These are phyloP conservation scores for Fraxinus pennsylvanica DNA, from an alignment of 257 asterid genomes.

Conservation along the genomic window DNA sequence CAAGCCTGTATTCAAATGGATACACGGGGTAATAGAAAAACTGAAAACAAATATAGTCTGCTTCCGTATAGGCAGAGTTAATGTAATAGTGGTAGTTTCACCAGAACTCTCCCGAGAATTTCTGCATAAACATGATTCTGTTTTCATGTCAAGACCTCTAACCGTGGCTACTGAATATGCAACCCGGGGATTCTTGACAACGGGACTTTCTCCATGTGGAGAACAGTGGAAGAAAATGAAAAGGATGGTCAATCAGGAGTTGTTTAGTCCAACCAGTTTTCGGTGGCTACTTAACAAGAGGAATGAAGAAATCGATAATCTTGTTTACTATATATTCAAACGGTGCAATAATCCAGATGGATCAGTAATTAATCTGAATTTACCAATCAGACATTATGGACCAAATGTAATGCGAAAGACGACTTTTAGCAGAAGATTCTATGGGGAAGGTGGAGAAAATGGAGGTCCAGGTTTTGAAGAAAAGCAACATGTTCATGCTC, in stretches of 20 bases:
- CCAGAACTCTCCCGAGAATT: not conserved
- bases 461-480: constrained; percentile 9
- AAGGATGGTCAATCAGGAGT: constrained; percentile 3
- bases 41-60: not conserved
- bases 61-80: not conserved
- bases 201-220: not conserved
- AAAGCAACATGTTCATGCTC: constrained; percentile 3
- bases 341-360: not conserved
- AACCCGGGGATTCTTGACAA: constrained; percentile 13
- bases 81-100: not conserved
- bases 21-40: not conserved
- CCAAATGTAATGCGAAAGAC: constrained; percentile 18
- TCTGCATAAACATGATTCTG: not conserved
- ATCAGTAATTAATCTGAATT: not conserved
- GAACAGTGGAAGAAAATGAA: constrained; percentile 28
- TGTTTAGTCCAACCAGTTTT: not conserved
- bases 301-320: constrained; percentile 21
- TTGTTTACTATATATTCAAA: constrained; percentile 1
- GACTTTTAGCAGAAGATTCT: not conserved
- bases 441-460: not conserved
- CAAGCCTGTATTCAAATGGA: not conserved
- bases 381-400: constrained; percentile 5
- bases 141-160: not conserved
- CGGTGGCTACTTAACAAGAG: constrained; percentile 14
- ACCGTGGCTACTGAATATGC: not conserved